These are phyloP conservation scores for Phytophthora citricola DNA, from an alignment of 352 stramenopile genomes.

Conservation along the genomic window DNA sequence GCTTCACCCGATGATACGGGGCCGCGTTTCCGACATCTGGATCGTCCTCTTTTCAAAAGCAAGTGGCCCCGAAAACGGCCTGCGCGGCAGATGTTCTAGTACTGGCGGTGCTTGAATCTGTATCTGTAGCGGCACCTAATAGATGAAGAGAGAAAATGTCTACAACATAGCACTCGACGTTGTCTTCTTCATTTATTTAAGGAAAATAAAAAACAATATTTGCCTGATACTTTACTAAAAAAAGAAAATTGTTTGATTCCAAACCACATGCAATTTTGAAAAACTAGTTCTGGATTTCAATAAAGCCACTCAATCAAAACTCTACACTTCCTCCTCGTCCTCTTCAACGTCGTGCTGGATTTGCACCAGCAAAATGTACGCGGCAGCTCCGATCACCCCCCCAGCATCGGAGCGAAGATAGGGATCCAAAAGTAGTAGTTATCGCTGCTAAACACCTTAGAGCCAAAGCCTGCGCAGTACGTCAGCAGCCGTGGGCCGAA, in stretches of 20 bases:
- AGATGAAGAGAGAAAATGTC: too few relatives aligned
- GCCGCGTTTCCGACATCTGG: constrained; percentile 6
- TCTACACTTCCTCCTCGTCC: constrained; percentile 18
- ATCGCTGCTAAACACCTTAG: constrained; percentile 55
- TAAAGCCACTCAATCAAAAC: not conserved
- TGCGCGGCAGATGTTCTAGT: constrained; percentile 2
- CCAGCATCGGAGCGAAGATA: constrained; percentile 52
- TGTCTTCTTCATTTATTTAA: too few relatives aligned
- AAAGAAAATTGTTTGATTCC: too few relatives aligned
- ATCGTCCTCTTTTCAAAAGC: constrained; percentile 4
- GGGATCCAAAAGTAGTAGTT: constrained; percentile 73
- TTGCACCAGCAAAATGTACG: constrained; percentile 58
- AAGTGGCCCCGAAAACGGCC: constrained; percentile 3
- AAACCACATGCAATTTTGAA: too few relatives aligned
- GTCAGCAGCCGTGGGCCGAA: constrained; percentile 54
- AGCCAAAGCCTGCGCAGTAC: constrained; percentile 56
- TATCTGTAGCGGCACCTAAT: not conserved
- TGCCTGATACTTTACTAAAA: not conserved
- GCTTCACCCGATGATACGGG: constrained; percentile 14
- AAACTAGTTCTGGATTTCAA: not conserved
- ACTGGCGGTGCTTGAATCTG: not conserved
- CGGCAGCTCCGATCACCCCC: constrained; percentile 49
- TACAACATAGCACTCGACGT: too few relatives aligned
- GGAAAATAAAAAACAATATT: not conserved
- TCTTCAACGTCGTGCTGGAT: constrained; percentile 55